These are phyloP conservation scores for Peniophora sp. DNA, from an alignment of 1,284 basidiomycete genomes.

Conservation along the genomic window DNA sequence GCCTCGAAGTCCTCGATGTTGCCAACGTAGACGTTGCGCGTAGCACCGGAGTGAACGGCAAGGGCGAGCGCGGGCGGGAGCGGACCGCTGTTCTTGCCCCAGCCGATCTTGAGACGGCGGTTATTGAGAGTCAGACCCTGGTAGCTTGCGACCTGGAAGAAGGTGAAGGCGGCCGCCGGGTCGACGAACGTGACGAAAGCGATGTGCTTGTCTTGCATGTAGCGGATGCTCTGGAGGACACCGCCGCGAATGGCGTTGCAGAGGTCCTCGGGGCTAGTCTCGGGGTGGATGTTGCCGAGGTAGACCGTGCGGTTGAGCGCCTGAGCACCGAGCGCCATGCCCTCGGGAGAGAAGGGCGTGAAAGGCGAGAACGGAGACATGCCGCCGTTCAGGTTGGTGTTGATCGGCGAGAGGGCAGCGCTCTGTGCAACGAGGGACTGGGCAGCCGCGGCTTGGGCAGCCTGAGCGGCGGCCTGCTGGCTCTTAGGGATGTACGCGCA, in stretches of 20 bases:
- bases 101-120: slow-evolving; percentile 87
- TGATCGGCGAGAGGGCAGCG: slow-evolving; percentile 31
- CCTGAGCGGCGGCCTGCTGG: slow-evolving; percentile 77
- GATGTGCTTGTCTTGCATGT: slow-evolving; percentile 92
- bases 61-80: slow-evolving; percentile 77
- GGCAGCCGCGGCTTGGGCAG: slow-evolving; percentile 75
- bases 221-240: slow-evolving; percentile 82
- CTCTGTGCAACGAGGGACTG: slow-evolving; percentile 68
- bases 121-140: slow-evolving; percentile 86
- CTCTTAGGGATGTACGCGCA: slow-evolving; percentile 92
- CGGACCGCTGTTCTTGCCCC: slow-evolving; percentile 89
- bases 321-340: slow-evolving; percentile 38
- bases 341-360: slow-evolving; percentile 49
- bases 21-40: slow-evolving; percentile 91
- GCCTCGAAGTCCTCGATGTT: slow-evolving; percentile 88
- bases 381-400: slow-evolving; percentile 16
- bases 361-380: slow-evolving; percentile 50
- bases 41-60: slow-evolving; percentile 84
- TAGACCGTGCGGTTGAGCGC: slow-evolving; percentile 85
- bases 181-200: slow-evolving; percentile 91
- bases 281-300: slow-evolving; percentile 89
- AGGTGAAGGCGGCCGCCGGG: slow-evolving; percentile 81
- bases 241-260: slow-evolving; percentile 93
- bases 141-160: slow-evolving; percentile 84
- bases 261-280: slow-evolving; percentile 86